These are phyloP conservation scores for baker's yeast (Saccharomyces cerevisiae) DNA, from an alignment of 805 yeast species.

Conservation along the genomic window DNA sequence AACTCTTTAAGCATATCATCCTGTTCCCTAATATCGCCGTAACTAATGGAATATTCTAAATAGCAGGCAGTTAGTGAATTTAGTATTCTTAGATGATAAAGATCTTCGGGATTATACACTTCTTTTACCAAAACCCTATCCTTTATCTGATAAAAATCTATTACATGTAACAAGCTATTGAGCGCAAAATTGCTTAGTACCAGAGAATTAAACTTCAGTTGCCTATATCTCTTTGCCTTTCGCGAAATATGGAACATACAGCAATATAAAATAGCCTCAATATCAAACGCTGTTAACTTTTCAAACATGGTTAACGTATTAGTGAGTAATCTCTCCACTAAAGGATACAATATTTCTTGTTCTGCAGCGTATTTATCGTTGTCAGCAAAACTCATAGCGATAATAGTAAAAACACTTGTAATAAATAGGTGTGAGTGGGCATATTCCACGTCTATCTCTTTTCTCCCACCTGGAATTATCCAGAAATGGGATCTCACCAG, in stretches of 20 bases:
- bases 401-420: slow-evolving; percentile 43
- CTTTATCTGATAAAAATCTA: slow-evolving; percentile 38
- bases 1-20: slow-evolving; percentile 30
- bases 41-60: slow-evolving; percentile 42
- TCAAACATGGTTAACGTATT: slow-evolving; percentile 41
- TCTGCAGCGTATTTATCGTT: slow-evolving; percentile 41
- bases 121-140: slow-evolving; percentile 29
- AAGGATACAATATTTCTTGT: slow-evolving; percentile 39
- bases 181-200: slow-evolving; percentile 44
- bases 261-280: slow-evolving; percentile 50
- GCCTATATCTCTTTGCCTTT: slow-evolving; percentile 39
- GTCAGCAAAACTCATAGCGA: slow-evolving; percentile 51
- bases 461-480: slow-evolving; percentile 57
- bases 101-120: slow-evolving; percentile 32
- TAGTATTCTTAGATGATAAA: slow-evolving; percentile 48
- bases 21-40: slow-evolving; percentile 31
- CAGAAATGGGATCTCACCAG: slow-evolving; percentile 48
- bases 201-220: slow-evolving; percentile 46
- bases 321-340: slow-evolving; percentile 44
- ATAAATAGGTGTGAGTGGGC: slow-evolving; percentile 47
- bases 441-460: slow-evolving; percentile 37
- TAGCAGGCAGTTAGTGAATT: slow-evolving; percentile 46
- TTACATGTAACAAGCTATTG: slow-evolving; percentile 39
- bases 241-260: slow-evolving; percentile 47
- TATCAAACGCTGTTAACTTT: slow-evolving; percentile 50